Evolutionary conservation across 2,329 filamentous ascomycete species (phyloP), one percentile per base, ranked within the genome.

Genomic region (Aspergillus alliaceus): DNA sequence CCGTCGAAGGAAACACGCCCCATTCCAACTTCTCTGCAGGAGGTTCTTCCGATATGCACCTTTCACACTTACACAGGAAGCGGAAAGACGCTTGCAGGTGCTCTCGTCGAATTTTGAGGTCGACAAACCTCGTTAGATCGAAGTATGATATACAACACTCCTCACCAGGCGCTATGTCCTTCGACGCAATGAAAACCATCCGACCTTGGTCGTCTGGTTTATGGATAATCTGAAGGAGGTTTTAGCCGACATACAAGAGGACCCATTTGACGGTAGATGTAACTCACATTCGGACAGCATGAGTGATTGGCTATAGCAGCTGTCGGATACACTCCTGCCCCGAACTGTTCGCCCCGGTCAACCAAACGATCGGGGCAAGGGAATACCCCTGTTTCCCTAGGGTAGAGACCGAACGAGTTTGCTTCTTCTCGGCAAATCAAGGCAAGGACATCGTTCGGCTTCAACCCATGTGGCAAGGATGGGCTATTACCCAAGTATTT

Each of bases 81-180:
- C 65, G 58, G 25, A 72, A 72, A 0, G 68, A 63, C 4, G 51
- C 58, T 18, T 63, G 62, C 3, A 72, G 59, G 59, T 67, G 67
- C 0, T 64, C 62, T 4, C 69, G 60, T 5, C 70, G 66, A 2
- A 58, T 58, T 15, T 46, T 44, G 2, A 70, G 35, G 15, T 64
- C 61, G 1, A 53, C 58, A 31, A 61, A 53, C 40, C 63, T 53
- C 2, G 64, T 65, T 24, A 72, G 29, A 31, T 72, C 69, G 39
- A 72, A 72, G 34, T 72, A 72, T 0, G 70, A 66, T 31, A 72
- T 72, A 37, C 69, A 72, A 50, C 70, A 72, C 59, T 72, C 70
- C 32, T 72, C 67, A 1, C 66, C 70, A 0, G 65, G 47, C 1
- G 57, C 51, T 20, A 72, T 72, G 18, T 72, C 67, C 8, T 62